phyloP scores from a whole-genome alignment of 2,329 filamentous ascomycete genomes.

The Sporothrix phasma region DNA sequence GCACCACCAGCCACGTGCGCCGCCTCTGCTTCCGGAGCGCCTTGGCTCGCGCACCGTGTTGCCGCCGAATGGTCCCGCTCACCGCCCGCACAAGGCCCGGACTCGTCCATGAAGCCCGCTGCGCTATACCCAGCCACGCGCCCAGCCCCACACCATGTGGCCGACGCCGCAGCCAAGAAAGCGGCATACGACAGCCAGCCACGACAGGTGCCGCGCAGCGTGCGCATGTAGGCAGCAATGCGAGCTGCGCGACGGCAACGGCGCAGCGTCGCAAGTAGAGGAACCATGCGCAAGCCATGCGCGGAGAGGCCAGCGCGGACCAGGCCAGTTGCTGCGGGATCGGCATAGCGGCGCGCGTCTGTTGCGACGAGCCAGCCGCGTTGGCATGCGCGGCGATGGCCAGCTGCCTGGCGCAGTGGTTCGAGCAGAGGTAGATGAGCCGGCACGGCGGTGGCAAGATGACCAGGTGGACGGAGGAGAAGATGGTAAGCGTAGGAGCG shows the following conservation, averaged over 20 bases:
- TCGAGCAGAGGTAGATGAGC: slow-evolving; percentile 85
- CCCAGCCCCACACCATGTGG: slow-evolving; percentile 76
- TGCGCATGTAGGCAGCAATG: slow-evolving; percentile 79
- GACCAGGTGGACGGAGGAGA: slow-evolving; percentile 64
- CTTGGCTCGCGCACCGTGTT: slow-evolving; percentile 32
- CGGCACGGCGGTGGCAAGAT: slow-evolving; percentile 63
- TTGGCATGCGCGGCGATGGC: slow-evolving; percentile 67
- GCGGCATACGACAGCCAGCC: slow-evolving; percentile 58
- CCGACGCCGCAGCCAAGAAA: slow-evolving; percentile 56
- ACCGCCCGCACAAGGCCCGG: background rate
- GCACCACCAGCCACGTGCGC: slow-evolving; percentile 61
- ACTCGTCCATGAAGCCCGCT: slow-evolving; percentile 39
- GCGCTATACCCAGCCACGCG: slow-evolving; percentile 65
- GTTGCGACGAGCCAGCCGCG: slow-evolving; percentile 62
- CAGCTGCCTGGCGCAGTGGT: too few relatives aligned
- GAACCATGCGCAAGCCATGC: slow-evolving; percentile 60
- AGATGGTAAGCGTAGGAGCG: slow-evolving; percentile 73
- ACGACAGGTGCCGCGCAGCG: slow-evolving; percentile 58
- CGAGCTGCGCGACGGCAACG: slow-evolving; percentile 52
- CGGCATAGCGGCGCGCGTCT: slow-evolving; percentile 66
- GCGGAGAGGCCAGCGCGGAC: too few relatives aligned
- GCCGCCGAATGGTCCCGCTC: background rate
- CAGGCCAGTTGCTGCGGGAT: slow-evolving; percentile 64
- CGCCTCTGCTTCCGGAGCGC: slow-evolving; percentile 35
- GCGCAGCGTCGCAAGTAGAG: too few relatives aligned